phyloP scores from a whole-genome alignment of 306 rosid genomes.

The Quercus wislizeni region DNA sequence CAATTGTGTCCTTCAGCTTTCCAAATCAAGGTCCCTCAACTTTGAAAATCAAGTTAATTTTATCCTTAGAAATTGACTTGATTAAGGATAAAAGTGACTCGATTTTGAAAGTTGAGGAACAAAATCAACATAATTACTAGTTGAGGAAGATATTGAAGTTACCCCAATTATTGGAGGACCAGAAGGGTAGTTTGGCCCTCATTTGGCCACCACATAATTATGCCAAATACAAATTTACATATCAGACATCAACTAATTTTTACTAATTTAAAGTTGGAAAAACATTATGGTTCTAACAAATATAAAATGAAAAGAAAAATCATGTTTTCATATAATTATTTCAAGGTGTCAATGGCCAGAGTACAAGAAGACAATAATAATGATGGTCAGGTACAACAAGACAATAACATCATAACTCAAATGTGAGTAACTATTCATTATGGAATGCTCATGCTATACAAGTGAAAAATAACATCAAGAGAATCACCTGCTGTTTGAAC shows the following conservation, averaged over 20 bases:
- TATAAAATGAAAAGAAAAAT: neutral
- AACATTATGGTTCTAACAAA: neutral
- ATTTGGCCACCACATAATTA: neutral
- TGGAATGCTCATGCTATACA: neutral
- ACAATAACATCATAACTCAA: neutral
- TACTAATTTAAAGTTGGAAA: neutral
- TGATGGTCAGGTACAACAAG: no score
- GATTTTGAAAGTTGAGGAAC: no score
- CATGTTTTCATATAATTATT: neutral
- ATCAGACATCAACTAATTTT: neutral
- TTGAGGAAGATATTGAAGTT: no score
- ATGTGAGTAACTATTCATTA: neutral
- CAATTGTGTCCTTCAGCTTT: no score
- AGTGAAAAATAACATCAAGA: neutral
- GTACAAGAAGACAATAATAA: neutral
- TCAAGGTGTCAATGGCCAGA: neutral
- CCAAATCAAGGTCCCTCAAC: no score
- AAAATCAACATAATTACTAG: no score
- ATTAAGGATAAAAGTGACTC: no score
- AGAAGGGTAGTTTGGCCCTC: no score
- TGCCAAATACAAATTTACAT: neutral
- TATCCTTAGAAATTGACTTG: no score
- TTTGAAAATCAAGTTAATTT: no score
- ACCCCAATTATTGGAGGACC: no score
- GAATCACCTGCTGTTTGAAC: constrained; percentile 56